Conservation (phyloP, 1,139 yeast genomes). For the Blastobotrys proliferans region DNA sequence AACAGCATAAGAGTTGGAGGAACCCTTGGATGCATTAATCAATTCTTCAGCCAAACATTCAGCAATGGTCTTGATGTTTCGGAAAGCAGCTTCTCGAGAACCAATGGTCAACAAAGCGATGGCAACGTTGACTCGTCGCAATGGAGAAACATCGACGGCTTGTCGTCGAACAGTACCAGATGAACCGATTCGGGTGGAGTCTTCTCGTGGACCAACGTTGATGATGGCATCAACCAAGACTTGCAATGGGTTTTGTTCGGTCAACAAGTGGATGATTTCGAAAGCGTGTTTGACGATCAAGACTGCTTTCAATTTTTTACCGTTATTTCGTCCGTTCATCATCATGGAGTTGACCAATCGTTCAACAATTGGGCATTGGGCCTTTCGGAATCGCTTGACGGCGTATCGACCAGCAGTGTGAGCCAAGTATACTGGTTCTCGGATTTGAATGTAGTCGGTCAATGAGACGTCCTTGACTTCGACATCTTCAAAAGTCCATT, state of each 20-base stretch:
- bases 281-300: conserved; percentile 99
- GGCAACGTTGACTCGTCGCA: conserved; percentile 99
- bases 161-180: conserved; percentile 99
- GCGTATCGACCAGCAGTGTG: conserved; percentile 99
- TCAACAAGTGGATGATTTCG: conserved; percentile 95
- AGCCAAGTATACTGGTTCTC: conserved; percentile 95
- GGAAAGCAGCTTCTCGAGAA: conserved; percentile 99
- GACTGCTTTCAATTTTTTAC: conserved; percentile 99
- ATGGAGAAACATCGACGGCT: conserved; percentile 99
- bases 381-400: conserved; percentile 99
- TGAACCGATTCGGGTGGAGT: conserved; percentile 99
- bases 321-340: conserved; percentile 99
- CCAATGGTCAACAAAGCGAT: conserved; percentile 97
- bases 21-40: conserved; percentile 99
- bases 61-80: conserved; percentile 99
- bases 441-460: conserved; percentile 96
- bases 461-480: conserved; percentile 97
- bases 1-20: conserved; percentile 99
- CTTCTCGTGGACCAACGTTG: conserved; percentile 99
- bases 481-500: conserved; percentile 98
- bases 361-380: conserved; percentile 99
- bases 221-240: conserved; percentile 98
- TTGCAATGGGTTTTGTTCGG: conserved; percentile 99
- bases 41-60: conserved; percentile 99
- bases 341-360: conserved; percentile 99